phyloP scores from a whole-genome alignment of 805 yeast genomes.

The Cephaloascus albidus region DNA sequence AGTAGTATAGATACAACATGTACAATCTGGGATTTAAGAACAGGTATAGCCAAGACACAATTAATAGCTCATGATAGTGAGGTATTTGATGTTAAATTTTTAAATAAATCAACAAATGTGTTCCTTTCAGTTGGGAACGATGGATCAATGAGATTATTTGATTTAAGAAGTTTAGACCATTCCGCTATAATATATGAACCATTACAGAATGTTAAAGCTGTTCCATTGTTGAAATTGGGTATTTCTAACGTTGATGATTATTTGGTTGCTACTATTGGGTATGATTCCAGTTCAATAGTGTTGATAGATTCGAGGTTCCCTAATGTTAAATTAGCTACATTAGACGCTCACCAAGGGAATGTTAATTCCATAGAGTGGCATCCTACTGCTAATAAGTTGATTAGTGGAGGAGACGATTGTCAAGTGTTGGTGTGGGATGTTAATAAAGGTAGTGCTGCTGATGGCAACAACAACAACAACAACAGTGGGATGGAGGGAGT shows the following conservation, averaged over 20 bases:
- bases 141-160: constrained; percentile 90
- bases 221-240: constrained; percentile 66
- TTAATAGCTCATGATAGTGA: constrained; percentile 94
- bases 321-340: constrained; percentile 64
- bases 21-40: constrained; percentile 83
- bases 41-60: constrained; percentile 76
- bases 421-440: constrained; percentile 68
- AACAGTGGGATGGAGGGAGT: constrained; percentile 4
- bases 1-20: constrained; percentile 94
- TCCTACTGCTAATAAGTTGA: constrained; percentile 54
- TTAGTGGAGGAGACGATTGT: constrained; percentile 66
- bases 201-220: constrained; percentile 15
- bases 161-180: constrained; percentile 80
- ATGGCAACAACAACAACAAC: too few relatives aligned
- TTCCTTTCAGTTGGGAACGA: constrained; percentile 94
- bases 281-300: constrained; percentile 53
- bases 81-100: constrained; percentile 85
- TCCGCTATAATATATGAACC: constrained; percentile 86
- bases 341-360: constrained; percentile 59
- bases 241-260: constrained; percentile 77
- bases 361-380: constrained; percentile 81
- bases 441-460: too few relatives aligned
- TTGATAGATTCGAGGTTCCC: constrained; percentile 84
- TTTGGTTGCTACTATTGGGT: constrained; percentile 74
- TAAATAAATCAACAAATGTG: constrained; percentile 62